These are phyloP conservation scores for Euphorbia pulcherrima DNA, from an alignment of 345 rosid genomes.

Conservation along the genomic window DNA sequence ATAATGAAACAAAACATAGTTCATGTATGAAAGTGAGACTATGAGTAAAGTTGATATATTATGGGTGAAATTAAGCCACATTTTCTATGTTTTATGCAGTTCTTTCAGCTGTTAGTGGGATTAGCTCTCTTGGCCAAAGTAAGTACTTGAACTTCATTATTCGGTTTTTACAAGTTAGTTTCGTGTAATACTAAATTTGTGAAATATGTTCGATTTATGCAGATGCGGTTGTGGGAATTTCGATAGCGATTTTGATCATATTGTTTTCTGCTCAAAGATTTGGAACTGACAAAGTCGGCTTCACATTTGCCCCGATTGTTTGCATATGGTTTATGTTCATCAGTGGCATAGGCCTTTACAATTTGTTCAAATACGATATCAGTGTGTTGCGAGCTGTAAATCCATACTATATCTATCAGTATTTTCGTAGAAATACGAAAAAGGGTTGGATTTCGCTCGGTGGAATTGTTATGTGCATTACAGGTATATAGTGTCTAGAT, in stretches of 20 bases:
- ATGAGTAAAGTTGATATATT: too few species aligned
- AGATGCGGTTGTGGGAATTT: conserved; percentile 63
- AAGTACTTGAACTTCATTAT: neutral
- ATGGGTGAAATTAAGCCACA: too few species aligned
- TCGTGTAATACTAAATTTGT: neutral
- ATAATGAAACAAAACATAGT: too few species aligned
- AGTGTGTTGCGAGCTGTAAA: conserved; percentile 51
- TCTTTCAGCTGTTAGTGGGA: conserved; percentile 76
- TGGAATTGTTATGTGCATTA: conserved; percentile 19
- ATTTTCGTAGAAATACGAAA: conserved; percentile 25
- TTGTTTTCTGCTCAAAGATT: conserved; percentile 52
- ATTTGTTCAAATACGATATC: conserved; percentile 50
- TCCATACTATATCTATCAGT: conserved; percentile 12
- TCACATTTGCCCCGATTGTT: conserved; percentile 61
- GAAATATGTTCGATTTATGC: conserved; percentile 10
- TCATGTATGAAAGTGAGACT: too few species aligned
- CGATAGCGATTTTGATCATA: conserved; percentile 47
- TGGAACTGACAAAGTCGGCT: conserved; percentile 77
- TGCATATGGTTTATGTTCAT: conserved; percentile 53
- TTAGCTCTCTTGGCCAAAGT: conserved; percentile 59
- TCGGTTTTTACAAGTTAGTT: neutral
- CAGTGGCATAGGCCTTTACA: conserved; percentile 56
- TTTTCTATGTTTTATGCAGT: conserved; percentile 29
- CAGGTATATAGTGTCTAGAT: conserved; percentile 13
- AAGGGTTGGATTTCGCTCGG: conserved; percentile 25